Percentiles rank a stretch among this genome's conserved stretches.
phyloP scores from a whole-genome alignment of 495 filamentous ascomycete genomes.

The Aspergillus biplanus region DNA sequence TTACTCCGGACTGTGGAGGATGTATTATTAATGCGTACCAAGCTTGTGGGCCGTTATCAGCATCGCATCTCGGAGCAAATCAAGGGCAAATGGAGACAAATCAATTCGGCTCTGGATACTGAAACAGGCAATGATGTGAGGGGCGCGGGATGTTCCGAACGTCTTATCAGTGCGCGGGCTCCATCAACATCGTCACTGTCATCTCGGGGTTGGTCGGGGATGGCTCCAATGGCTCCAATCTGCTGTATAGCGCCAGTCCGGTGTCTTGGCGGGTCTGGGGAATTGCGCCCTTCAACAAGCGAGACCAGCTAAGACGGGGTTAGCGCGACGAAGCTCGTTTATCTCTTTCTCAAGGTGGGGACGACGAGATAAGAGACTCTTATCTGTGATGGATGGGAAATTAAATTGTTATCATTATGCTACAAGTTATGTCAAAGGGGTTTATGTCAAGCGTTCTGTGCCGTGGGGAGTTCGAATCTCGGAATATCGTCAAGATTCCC shows the following conservation, averaged over 20 bases:
- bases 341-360: background rate
- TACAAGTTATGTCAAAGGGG: no score
- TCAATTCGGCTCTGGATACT: background rate
- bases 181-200: background rate
- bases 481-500: constrained; percentile 4
- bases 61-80: background rate
- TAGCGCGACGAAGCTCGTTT: background rate
- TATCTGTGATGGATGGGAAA: background rate
- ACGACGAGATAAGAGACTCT: background rate
- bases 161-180: background rate
- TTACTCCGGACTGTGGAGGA: no score
- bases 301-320: background rate
- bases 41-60: background rate
- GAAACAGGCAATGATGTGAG: background rate
- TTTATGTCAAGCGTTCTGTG: no score
- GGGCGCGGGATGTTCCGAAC: background rate
- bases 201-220: background rate
- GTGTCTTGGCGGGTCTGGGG: background rate
- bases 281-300: background rate
- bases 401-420: no score
- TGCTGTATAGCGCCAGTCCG: background rate
- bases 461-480: background rate
- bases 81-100: background rate
- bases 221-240: background rate
- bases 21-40: no score